Conservation (phyloP, 2,329 filamentous ascomycete species). For the Colletotrichum trifolii region DNA sequence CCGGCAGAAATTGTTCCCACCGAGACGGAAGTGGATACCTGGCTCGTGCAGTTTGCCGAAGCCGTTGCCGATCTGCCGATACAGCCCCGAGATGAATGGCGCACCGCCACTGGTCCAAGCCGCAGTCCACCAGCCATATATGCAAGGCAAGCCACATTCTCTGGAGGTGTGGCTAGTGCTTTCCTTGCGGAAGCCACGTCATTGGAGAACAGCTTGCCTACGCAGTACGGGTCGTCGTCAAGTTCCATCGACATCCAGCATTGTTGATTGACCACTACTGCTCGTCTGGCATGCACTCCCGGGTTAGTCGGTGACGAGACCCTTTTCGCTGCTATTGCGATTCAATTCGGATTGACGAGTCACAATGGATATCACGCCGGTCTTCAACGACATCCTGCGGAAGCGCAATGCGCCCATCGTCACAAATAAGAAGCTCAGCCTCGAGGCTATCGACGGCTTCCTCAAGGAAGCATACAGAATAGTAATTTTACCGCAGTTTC, state of each 20-base stretch:
- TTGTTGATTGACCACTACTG: background rate
- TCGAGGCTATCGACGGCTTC: conserved; percentile 80
- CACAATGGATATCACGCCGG: conserved; percentile 73
- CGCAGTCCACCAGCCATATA: background rate
- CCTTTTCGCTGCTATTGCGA: background rate
- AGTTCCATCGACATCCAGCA: conserved; percentile 8
- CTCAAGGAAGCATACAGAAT: conserved; percentile 95
- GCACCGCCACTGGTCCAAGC: background rate
- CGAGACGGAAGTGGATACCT: conserved; percentile 1
- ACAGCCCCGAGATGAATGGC: conserved; percentile 2
- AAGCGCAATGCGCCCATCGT: conserved; percentile 65
- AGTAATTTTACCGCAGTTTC: conserved; percentile 55
- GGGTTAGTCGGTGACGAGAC: background rate
- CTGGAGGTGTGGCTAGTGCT: conserved; percentile 10
- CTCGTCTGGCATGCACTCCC: too few relatives aligned
- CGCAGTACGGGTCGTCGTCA: background rate
- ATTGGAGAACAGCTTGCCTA: conserved; percentile 35
- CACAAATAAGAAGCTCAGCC: conserved; percentile 51
- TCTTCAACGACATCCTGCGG: conserved; percentile 76
- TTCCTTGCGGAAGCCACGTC: conserved; percentile 27
- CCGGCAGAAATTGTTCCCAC: background rate
- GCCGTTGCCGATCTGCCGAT: conserved; percentile 22
- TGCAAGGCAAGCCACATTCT: too few relatives aligned
- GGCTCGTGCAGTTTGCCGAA: conserved; percentile 15
- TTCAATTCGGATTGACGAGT: background rate